Evolutionary conservation across 2,329 filamentous ascomycete species (phyloP).

Genomic region (Lasiodiplodia gonubiensis): DNA sequence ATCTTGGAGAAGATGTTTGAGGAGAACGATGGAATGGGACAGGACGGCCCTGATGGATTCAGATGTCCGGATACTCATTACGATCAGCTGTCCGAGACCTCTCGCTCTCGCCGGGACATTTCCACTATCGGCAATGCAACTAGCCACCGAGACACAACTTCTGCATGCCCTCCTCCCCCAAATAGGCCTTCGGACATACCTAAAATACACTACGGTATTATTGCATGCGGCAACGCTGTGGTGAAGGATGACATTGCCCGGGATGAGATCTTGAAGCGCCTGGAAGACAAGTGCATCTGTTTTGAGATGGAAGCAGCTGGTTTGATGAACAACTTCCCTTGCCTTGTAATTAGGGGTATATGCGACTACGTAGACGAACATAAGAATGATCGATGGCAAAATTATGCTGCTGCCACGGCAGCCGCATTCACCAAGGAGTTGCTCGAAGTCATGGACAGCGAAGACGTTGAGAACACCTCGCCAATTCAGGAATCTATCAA

Average conservation of each 20-base stretch:
- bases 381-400: constrained; percentile 37
- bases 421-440: constrained; percentile 35
- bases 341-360: constrained; percentile 37
- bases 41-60: constrained; percentile 8
- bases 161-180: background rate
- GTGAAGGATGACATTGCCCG: background rate
- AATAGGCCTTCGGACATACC: background rate
- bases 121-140: background rate
- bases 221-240: constrained; percentile 1
- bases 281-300: constrained; percentile 29
- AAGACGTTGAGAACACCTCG: too few relatives aligned
- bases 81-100: background rate
- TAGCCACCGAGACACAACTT: too few relatives aligned
- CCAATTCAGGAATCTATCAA: too few relatives aligned
- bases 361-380: constrained; percentile 38
- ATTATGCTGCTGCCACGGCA: constrained; percentile 33
- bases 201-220: constrained; percentile 8
- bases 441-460: background rate
- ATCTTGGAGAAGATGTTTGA: constrained; percentile 1
- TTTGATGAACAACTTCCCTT: constrained; percentile 36
- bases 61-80: constrained; percentile 1
- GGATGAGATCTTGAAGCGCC: background rate
- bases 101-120: background rate
- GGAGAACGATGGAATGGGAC: constrained; percentile 7
- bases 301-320: constrained; percentile 32